Percentiles rank a stretch among this genome's conserved stretches.
Evolutionary conservation across 345 rosid species (phyloP).

Genomic region (Mallotus nudiflorus): DNA sequence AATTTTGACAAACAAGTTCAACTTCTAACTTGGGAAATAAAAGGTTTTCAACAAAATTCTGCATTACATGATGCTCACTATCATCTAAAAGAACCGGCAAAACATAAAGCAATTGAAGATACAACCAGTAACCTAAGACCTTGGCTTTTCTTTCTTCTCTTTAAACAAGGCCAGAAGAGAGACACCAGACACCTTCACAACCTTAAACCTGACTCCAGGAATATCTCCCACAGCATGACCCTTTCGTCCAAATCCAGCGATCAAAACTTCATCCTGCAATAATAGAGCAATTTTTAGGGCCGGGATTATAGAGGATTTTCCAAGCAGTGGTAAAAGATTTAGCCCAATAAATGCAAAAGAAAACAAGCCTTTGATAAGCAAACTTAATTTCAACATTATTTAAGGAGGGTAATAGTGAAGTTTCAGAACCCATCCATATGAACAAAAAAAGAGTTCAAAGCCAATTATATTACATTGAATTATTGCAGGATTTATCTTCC

Average conservation of each 20-base stretch:
- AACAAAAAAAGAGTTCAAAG: too few relatives aligned
- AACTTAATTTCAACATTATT: too few relatives aligned
- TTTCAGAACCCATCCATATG: too few relatives aligned
- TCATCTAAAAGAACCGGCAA: background rate
- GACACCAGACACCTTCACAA: slow-evolving; percentile 82
- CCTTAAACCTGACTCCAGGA: slow-evolving; percentile 89
- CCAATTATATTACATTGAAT: too few relatives aligned
- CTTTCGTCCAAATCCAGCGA: slow-evolving; percentile 80
- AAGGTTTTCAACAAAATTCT: background rate
- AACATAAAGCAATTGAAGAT: background rate
- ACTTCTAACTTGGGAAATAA: background rate
- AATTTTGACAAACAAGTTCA: background rate
- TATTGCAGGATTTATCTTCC: background rate
- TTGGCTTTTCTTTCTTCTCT: slow-evolving; percentile 85
- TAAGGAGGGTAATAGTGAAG: background rate
- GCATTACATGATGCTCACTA: slow-evolving; percentile 1
- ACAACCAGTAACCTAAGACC: slow-evolving; percentile 41
- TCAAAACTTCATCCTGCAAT: slow-evolving; percentile 69
- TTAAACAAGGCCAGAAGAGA: slow-evolving; percentile 77
- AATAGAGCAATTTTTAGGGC: background rate
- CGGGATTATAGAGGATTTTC: too few relatives aligned
- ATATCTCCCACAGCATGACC: slow-evolving; percentile 90
- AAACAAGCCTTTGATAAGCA: too few relatives aligned
- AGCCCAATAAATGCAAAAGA: too few relatives aligned
- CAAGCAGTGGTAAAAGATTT: too few relatives aligned